phyloP scores from a whole-genome alignment of 2,329 filamentous ascomycete genomes.

The Bipolaris victoriae region DNA sequence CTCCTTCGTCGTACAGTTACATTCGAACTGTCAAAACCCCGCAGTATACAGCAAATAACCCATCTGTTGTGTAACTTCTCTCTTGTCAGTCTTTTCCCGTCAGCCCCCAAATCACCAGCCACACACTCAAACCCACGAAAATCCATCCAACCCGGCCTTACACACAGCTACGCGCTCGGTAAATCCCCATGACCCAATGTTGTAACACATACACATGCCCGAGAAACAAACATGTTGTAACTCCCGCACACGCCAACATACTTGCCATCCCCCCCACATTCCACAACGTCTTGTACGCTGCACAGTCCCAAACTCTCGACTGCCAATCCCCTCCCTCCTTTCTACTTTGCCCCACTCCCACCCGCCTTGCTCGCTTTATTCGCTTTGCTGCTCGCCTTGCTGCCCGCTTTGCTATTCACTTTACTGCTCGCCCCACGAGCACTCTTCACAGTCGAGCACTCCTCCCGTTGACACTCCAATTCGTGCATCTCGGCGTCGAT shows the following conservation, averaged over 20 bases:
- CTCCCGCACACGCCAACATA: neutral
- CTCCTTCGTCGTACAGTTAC: neutral
- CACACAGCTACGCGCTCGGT: neutral
- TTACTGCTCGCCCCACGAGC: too few relatives aligned
- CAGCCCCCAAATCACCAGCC: neutral
- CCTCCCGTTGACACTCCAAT: conserved; percentile 1
- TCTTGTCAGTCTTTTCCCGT: neutral
- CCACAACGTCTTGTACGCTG: neutral
- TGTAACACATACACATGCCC: neutral
- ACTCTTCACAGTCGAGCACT: neutral
- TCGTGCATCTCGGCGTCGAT: conserved; percentile 23
- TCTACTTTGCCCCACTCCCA: neutral
- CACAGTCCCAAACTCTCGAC: too few relatives aligned
- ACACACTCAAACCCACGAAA: too few relatives aligned
- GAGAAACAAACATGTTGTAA: neutral
- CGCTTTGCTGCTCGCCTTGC: neutral
- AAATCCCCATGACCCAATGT: neutral
- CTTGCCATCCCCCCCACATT: neutral
- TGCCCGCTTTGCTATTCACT: neutral
- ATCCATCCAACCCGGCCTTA: neutral
- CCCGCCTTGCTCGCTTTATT: neutral
- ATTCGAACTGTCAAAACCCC: neutral
- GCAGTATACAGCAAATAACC: neutral
- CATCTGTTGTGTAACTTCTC: neutral
- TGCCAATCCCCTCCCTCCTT: too few relatives aligned